A percentile compares a stretch with the other conserved stretches of the same genome.
Conservation (phyloP, 2,329 filamentous ascomycete genomes). For the Monosporascus ibericus region DNA sequence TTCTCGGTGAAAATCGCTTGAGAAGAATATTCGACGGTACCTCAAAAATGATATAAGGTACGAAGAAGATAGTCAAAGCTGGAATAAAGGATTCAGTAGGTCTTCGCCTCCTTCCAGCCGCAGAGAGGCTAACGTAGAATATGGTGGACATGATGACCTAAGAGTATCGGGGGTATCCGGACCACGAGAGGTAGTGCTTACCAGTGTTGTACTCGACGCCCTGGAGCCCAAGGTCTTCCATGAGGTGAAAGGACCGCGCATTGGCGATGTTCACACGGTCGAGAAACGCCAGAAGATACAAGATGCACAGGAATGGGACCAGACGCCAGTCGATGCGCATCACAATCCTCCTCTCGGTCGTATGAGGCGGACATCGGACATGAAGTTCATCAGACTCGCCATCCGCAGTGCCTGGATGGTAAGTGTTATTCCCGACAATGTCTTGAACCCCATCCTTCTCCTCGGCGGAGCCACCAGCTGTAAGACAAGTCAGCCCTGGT, state of each 20-base stretch:
- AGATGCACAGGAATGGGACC: constrained; percentile 65
- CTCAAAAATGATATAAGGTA: constrained; percentile 68
- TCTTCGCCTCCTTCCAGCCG: neutral
- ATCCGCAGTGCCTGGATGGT: constrained; percentile 20
- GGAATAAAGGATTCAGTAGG: constrained; percentile 7
- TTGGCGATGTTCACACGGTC: constrained; percentile 76
- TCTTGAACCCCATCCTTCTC: constrained; percentile 16
- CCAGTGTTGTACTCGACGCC: constrained; percentile 63
- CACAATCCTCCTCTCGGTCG: constrained; percentile 60
- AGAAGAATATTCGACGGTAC: constrained; percentile 69
- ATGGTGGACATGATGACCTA: no score
- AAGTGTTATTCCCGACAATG: constrained; percentile 18
- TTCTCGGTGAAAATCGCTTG: constrained; percentile 43
- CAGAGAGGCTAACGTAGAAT: no score
- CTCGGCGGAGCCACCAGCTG: constrained; percentile 15
- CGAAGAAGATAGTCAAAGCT: constrained; percentile 72
- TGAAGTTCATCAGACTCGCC: constrained; percentile 25
- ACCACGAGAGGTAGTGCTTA: constrained; percentile 5
- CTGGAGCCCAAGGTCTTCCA: constrained; percentile 54
- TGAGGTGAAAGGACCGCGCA: constrained; percentile 61
- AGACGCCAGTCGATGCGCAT: constrained; percentile 65
- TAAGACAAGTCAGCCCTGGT: neutral
- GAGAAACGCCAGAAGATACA: constrained; percentile 36
- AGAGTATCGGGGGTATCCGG: no score
- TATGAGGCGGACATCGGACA: constrained; percentile 43